phyloP scores from a whole-genome alignment of 2,329 filamentous ascomycete genomes.

The Ceratocystis eucalypticola region DNA sequence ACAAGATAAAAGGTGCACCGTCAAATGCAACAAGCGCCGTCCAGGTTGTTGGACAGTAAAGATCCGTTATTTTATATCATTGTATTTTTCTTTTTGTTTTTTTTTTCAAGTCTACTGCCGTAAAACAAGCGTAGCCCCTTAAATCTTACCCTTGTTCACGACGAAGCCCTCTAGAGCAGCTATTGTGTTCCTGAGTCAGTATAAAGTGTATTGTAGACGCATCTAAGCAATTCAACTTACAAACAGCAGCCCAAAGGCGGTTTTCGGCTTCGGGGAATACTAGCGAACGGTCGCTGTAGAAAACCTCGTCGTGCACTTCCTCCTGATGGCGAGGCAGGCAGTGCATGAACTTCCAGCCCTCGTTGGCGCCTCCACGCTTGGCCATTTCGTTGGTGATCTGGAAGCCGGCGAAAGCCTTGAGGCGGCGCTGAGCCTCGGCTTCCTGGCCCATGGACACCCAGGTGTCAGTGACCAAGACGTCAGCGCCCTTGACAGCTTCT shows the following conservation, averaged over 20 bases:
- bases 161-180: constrained; percentile 79
- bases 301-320: constrained; percentile 89
- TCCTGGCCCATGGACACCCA: constrained; percentile 99
- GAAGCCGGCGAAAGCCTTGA: constrained; percentile 76
- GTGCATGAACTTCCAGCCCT: constrained; percentile 96
- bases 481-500: constrained; percentile 70
- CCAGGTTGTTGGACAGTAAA: no score
- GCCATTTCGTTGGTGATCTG: constrained; percentile 83
- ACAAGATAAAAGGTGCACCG: no score
- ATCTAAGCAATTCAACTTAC: constrained; percentile 32
- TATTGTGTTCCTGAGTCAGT: constrained; percentile 23
- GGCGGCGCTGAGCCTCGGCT: constrained; percentile 59
- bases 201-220: background rate
- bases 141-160: constrained; percentile 79
- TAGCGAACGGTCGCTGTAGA: constrained; percentile 71
- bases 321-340: constrained; percentile 84
- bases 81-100: no score
- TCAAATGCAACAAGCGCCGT: no score
- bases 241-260: constrained; percentile 75
- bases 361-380: constrained; percentile 69
- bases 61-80: no score
- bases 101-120: background rate
- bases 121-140: constrained; percentile 11
- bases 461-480: constrained; percentile 89
- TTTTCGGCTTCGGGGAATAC: constrained; percentile 95